These are phyloP conservation scores for Mucor circinelloides DNA, from an alignment of 371 early-diverging fungal genomes.

Conservation along the genomic window DNA sequence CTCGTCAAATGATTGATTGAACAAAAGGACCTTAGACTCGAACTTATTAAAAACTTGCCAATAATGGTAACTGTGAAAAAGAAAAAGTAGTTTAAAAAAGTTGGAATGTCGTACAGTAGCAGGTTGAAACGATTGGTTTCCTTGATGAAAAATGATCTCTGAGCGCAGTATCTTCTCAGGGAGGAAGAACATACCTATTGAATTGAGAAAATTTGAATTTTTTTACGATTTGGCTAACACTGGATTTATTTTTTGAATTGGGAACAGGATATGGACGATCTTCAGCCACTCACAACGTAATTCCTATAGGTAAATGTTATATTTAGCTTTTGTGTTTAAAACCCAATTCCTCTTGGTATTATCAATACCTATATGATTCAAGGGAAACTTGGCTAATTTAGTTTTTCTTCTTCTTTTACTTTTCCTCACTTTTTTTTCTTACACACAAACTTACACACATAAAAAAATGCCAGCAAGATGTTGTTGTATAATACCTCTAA, in stretches of 20 bases:
- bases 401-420: not conserved
- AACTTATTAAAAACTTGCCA: not conserved
- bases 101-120: not conserved
- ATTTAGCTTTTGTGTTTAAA: slow-evolving; percentile 3
- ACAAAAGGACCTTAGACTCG: not conserved
- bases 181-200: not conserved
- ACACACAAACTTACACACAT: not conserved
- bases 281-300: not conserved
- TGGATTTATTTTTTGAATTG: no score
- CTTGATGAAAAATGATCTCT: not conserved
- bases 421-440: not conserved
- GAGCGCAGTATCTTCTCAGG: no score
- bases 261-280: not conserved
- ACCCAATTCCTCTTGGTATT: not conserved
- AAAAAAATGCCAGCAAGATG: slow-evolving; percentile 29
- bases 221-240: no score
- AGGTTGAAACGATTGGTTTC: not conserved
- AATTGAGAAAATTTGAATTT: no score
- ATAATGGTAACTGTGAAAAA: not conserved
- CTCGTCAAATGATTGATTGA: not conserved
- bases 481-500: slow-evolving; percentile 51
- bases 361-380: not conserved
- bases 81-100: not conserved
- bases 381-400: not conserved
- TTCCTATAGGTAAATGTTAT: not conserved